Evolutionary conservation across 345 rosid genomes (phyloP), one percentile per base, ranked within the genome.

Genomic region (Raphanus sativus): DNA sequence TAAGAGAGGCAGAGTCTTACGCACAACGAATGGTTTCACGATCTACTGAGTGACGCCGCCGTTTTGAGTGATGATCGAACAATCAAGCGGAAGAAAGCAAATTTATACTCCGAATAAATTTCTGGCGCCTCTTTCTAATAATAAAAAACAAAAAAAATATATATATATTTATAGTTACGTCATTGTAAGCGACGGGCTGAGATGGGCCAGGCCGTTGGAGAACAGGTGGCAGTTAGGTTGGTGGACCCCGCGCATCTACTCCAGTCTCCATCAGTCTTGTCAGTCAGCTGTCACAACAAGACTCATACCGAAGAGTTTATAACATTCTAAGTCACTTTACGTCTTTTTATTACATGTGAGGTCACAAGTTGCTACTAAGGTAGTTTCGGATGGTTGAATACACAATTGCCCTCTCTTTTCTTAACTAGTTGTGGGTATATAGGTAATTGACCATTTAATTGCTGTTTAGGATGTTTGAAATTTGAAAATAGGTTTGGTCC

Each of bases 31-130:
- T 21, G 21, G 21, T 21, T 21, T 21, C 21, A 36, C 30, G 97
- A 90, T 92, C 93, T 87, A 74, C 73, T 60, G 34, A 73, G 24
- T 3, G 58, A 5, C 77, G 33, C 73, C 45, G 81, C 76, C 62
- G 67, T 56, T 71, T n/a, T 30, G 21, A 58, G 50, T 11, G 15
- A 50, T 33, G 33, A 71, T 58, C 81, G 24, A 55, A 65, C 81
- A 62, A 21, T 68, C 64, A 2, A 69, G 64, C 52, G 21, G 21
- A 21, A 21, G 21, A 21, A 21, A 21, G 66, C 48, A 9, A 12
- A 26, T 28, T 2, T 28, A 28, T 24, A 30, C 30, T 25, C 16
- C 33, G 33, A 55, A 17, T 71, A 70, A 63, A 32, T 50, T 48
- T 5, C n/a, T 48, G 6, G 17, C 16, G 16, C n/a, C 12, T 42